Conservation (phyloP, 2,329 filamentous ascomycete genomes). For the Trichoderma aggressivum region DNA sequence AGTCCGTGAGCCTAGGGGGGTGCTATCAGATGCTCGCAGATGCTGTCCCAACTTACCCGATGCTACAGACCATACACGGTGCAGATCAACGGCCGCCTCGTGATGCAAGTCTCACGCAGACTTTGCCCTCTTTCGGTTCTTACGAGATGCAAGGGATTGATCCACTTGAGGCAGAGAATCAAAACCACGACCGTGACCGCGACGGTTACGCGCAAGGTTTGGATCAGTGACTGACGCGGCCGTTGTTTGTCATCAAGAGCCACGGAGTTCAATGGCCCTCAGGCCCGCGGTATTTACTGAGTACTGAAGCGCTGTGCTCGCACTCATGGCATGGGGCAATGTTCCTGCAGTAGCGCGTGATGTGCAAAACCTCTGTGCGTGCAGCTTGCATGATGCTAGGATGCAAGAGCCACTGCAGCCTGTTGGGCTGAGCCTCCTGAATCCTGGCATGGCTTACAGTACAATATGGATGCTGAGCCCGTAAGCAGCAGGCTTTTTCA, state of each 20-base stretch:
- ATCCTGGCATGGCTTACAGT: background rate
- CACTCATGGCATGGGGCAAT: background rate
- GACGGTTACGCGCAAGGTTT: background rate
- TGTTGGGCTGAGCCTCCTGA: background rate
- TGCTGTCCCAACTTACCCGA: background rate
- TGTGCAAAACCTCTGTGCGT: background rate
- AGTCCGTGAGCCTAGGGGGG: no score
- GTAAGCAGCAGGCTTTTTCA: background rate
- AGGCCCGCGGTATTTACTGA: background rate
- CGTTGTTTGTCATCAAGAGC: background rate
- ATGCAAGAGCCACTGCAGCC: background rate
- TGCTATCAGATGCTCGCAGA: background rate
- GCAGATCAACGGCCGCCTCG: background rate
- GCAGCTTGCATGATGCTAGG: background rate
- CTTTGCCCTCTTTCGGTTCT: background rate
- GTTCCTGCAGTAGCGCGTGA: constrained; percentile 20
- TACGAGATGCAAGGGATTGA: background rate
- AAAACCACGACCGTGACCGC: background rate
- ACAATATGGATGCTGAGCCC: background rate
- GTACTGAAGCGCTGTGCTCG: background rate
- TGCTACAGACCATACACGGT: background rate
- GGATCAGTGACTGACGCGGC: background rate
- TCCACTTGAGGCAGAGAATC: background rate
- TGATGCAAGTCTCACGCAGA: constrained; percentile 3
- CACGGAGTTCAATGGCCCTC: background rate